These are phyloP conservation scores for Spergularia bocconei DNA, from an alignment of 148 eudicot species.

Conservation along the genomic window DNA sequence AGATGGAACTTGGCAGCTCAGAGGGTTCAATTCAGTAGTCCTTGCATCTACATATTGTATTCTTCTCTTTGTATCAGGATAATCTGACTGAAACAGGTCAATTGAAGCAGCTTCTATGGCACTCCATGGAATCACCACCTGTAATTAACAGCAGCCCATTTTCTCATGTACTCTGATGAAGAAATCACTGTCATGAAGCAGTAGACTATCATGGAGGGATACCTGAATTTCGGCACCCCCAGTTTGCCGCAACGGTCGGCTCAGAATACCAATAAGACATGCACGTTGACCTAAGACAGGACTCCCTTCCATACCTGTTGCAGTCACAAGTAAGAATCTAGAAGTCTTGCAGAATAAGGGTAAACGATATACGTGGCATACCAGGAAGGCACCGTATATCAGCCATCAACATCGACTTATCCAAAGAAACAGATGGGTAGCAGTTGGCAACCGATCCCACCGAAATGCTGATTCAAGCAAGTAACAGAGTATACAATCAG, in stretches of 20 bases:
- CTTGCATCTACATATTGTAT: constrained; percentile 24
- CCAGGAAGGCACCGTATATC: constrained; percentile 99
- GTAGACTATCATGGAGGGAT: constrained; percentile 8
- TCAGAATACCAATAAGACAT: constrained; percentile 68
- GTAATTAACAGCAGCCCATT: constrained; percentile 28
- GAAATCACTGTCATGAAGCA: background rate
- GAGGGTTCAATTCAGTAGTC: constrained; percentile 24
- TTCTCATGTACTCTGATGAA: constrained; percentile 7
- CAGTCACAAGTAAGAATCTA: constrained; percentile 18
- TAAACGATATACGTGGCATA: constrained; percentile 25
- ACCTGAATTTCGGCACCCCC: constrained; percentile 98
- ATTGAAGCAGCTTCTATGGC: constrained; percentile 70
- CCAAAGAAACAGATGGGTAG: constrained; percentile 54
- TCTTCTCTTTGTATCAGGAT: constrained; percentile 27
- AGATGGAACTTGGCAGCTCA: constrained; percentile 18
- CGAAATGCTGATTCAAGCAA: constrained; percentile 57
- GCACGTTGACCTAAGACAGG: constrained; percentile 71
- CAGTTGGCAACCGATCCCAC: constrained; percentile 78
- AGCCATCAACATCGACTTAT: constrained; percentile 75
- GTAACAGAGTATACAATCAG: constrained; percentile 17
- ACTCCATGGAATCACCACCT: constrained; percentile 94
- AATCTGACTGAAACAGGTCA: constrained; percentile 42
- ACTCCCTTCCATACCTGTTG: constrained; percentile 92
- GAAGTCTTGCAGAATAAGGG: constrained; percentile 14
- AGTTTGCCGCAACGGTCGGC: constrained; percentile 73